Base-by-base conservation (phyloP, 2,329 filamentous ascomycete genomes). In the Aspergillus tamarii region DNA sequence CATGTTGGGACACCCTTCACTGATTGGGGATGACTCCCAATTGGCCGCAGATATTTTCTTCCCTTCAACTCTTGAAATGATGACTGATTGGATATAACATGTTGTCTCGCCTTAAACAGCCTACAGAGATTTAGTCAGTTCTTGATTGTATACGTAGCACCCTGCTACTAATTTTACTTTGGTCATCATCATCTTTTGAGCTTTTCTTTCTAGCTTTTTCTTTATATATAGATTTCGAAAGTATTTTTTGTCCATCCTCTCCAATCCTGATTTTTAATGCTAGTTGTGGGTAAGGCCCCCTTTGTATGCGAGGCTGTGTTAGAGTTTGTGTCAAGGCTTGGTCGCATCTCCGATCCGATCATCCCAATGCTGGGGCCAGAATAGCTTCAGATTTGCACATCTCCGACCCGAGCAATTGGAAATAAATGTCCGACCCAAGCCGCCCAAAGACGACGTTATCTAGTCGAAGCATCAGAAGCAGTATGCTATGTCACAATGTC, bases 321-420 rank as follows among this genome's bases (percentile, higher is more conserved):
- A 7, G 34, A 0, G 34, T 16, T 16, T 26, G 21, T 14, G 8
- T 48, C 6, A 43, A 50, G 19, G 3, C n/a, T 32, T 11, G 26
- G 48, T 21, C 16, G n/a, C 45, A 59, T 59, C 57, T 30, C 57
- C 57, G 57, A 52, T 19, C 57, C 57, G 45, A 59, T 16, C 28
- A 4, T 28, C 16, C 30, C 28, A 6, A 53, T 48, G 16, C 14
- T 41, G 57, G 57, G 57, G 57, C 21, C 32, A 10, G 28, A n/a
- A 26, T 28, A 34, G 28, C 50, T n/a, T 32, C 50, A 53, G 8
- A 9, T 11, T 53, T 21, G 12, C 4, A 2, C n/a, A 59, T 36
- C 26, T 59, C 57, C 57, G 57, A 59, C 19, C 57, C 57, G 57
- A 52, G 4, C 3, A 0, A 3, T 36, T 52, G 36, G 26, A 12